Conservation (phyloP, 495 filamentous ascomycete genomes). For the Tuber borchii region DNA sequence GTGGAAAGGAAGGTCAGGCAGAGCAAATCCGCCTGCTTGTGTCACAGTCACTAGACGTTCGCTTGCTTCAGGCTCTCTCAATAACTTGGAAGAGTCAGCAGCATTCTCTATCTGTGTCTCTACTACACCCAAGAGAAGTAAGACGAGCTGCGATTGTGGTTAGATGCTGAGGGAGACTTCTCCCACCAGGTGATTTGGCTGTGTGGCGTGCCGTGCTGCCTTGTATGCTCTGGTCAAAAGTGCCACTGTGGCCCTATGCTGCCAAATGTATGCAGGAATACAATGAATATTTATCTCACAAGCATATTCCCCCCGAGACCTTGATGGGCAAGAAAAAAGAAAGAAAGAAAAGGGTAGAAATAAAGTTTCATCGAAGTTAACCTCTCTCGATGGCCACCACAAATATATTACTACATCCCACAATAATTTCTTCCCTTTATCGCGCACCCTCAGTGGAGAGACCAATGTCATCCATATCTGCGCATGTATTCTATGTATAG, state of each 20-base stretch:
- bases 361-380: neutral
- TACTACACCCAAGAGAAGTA: neutral
- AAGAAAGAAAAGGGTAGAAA: neutral
- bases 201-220: neutral
- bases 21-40: neutral
- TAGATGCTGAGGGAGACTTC: neutral
- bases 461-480: neutral
- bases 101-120: neutral
- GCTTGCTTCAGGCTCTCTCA: neutral
- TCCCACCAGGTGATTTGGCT: neutral
- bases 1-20: neutral
- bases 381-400: neutral
- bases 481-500: neutral
- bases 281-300: neutral
- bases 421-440: neutral
- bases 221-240: neutral
- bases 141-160: neutral
- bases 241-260: constrained; percentile 6
- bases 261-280: neutral
- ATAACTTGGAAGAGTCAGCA: neutral
- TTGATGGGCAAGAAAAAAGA: neutral
- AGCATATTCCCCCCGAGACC: neutral
- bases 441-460: constrained; percentile 11
- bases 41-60: neutral
- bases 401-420: neutral